A percentile compares a stretch with the other conserved stretches of the same genome.
Evolutionary conservation across 495 filamentous ascomycete species (phyloP).

Genomic region (Polyplosphaeria fusca): DNA sequence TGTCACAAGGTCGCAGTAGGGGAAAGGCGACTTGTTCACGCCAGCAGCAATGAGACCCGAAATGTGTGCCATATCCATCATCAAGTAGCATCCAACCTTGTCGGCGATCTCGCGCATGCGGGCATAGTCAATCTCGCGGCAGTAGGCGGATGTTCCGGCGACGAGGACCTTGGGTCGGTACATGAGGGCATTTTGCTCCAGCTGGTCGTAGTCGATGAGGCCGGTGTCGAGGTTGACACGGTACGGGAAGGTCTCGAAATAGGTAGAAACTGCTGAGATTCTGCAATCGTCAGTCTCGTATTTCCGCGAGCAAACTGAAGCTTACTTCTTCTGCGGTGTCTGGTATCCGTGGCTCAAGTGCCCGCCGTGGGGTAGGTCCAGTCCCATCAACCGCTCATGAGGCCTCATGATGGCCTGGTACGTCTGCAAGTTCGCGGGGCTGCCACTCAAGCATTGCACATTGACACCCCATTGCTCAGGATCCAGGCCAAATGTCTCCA

Average conservation of each 20-base stretch:
- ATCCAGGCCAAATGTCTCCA: constrained; percentile 87
- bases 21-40: constrained; percentile 87
- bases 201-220: constrained; percentile 85
- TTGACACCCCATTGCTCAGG: constrained; percentile 96
- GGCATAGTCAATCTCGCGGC: constrained; percentile 86
- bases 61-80: constrained; percentile 98
- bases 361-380: constrained; percentile 96
- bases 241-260: constrained; percentile 50
- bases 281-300: constrained; percentile 23
- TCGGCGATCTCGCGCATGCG: constrained; percentile 84
- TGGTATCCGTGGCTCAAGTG: constrained; percentile 99
- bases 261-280: constrained; percentile 46
- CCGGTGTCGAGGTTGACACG: constrained; percentile 62
- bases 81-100: constrained; percentile 85
- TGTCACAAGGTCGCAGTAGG: constrained; percentile 86
- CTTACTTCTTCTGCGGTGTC: constrained; percentile 84
- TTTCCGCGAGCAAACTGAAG: neutral
- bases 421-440: constrained; percentile 94
- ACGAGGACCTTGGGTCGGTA: constrained; percentile 96
- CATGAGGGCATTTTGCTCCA: constrained; percentile 77
- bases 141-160: constrained; percentile 92
- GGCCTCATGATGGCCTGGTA: constrained; percentile 98
- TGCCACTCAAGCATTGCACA: constrained; percentile 89
- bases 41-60: constrained; percentile 89
- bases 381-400: constrained; percentile 93